Percentiles rank a stretch among this genome's conserved stretches.
Evolutionary conservation across 257 asterid species (phyloP).

Genomic region (Echites panduratus): DNA sequence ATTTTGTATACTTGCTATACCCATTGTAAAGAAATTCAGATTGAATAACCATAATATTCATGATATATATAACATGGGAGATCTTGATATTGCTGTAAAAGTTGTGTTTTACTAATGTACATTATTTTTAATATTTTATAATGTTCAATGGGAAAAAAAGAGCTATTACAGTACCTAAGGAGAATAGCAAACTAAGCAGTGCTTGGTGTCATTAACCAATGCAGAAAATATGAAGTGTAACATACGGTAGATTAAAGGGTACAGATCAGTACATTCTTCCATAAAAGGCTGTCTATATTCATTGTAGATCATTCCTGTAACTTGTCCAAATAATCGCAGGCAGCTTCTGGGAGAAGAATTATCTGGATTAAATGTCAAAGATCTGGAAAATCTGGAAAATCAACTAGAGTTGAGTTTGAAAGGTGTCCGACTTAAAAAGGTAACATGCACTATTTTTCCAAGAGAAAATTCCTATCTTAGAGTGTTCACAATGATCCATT

Average conservation of each 20-base stretch:
- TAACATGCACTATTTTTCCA: conserved; percentile 6
- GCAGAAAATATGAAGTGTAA: not conserved
- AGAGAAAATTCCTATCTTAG: not conserved
- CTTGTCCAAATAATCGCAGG: conserved; percentile 31
- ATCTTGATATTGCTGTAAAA: not conserved
- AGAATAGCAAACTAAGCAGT: not conserved
- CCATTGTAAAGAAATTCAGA: not conserved
- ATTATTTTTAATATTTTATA: not conserved
- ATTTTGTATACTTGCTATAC: not conserved
- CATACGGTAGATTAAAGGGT: no score
- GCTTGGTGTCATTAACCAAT: no score
- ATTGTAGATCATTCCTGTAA: not conserved
- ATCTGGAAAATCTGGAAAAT: conserved; percentile 54
- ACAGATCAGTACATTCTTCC: no score
- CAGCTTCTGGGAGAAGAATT: conserved; percentile 62
- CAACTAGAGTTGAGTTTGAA: conserved; percentile 56
- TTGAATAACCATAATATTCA: not conserved
- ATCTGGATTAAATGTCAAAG: conserved; percentile 41
- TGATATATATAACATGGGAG: not conserved
- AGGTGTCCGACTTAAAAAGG: conserved; percentile 53
- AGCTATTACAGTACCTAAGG: not conserved
- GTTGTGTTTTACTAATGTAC: not conserved
- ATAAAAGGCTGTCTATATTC: not conserved
- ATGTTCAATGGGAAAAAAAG: not conserved
- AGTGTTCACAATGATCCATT: not conserved